Base-by-base conservation (phyloP, 1,284 basidiomycete species). In the Xerocomus amazonicus region DNA sequence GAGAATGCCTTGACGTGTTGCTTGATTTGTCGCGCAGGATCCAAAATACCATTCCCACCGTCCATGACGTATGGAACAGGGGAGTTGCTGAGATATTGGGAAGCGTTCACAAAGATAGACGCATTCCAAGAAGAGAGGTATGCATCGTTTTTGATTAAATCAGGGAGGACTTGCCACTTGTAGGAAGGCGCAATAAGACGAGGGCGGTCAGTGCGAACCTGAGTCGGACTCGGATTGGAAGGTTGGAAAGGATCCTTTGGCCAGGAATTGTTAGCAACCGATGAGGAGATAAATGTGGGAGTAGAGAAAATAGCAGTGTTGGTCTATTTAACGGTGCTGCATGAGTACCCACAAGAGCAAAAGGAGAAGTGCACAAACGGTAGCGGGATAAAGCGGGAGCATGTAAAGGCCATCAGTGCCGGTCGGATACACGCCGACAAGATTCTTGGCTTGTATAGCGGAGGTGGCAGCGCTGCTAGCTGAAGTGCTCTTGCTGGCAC, bases 111-210 rank as follows among this genome's bases (percentile, higher is more conserved):
- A 60, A 98, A 91, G 63, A 99, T 97, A 38, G 90, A 90, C 37
- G 79, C 76, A 73, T 99, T 97, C 96, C 95, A 99, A 51, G 70
- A 75, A 53, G 80, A 77, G 56, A 99, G 76, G 72, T 97, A 97
- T 9, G 93, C 85, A 67, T 97, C 90, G 53, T 78, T 83, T 51
- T 76, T 68, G 62, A 98, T 97, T 58, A 95, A 76, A n/a, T 65
- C 62, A 10, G 84, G 83, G 33, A 99, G 80, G 23, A 85, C 91
- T 27, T 81, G 72, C 96, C 97, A 98, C 70, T 94, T 93, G 78
- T 93, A 95, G 13, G 78, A 62, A 10, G 96, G 92, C 14, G 95
- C 95, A 58, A 97, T 89, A 55, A 99, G 78, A 54, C 92, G 88
- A 19, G 96, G 96, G 59, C 95, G 91, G 59, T 90, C 84, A 7